Percentiles rank a stretch among this genome's conserved stretches.
Conservation (phyloP, 306 rosid genomes). For the Inga oerstediana region DNA sequence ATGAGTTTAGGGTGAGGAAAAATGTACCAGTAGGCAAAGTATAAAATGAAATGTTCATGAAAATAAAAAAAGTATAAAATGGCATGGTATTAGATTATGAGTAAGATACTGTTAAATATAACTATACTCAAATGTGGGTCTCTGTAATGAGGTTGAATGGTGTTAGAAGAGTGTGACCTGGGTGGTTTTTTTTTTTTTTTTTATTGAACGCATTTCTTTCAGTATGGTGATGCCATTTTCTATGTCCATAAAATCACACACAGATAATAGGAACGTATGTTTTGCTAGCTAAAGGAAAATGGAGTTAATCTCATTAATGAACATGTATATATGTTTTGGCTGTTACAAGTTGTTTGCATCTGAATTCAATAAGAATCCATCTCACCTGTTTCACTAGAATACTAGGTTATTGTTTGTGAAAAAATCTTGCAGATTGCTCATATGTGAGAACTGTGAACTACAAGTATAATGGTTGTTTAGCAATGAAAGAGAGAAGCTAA, state of each 20-base stretch:
- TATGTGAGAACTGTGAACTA: background rate
- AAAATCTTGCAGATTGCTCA: background rate
- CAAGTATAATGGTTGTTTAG: background rate
- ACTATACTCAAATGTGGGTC: background rate
- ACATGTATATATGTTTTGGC: background rate
- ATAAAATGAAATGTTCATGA: background rate
- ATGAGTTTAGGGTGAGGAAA: slow-evolving; percentile 9
- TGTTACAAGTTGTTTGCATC: slow-evolving; percentile 3
- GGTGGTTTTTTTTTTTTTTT: background rate
- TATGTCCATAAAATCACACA: background rate
- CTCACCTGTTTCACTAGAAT: slow-evolving; percentile 8
- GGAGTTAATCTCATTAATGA: background rate
- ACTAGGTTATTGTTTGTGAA: background rate
- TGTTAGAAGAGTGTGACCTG: background rate
- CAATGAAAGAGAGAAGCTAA: background rate
- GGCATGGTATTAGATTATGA: background rate
- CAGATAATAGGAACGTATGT: background rate
- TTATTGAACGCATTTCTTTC: background rate
- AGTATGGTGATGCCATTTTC: background rate
- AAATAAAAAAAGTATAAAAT: background rate
- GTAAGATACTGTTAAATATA: slow-evolving; percentile 15
- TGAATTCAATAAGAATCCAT: slow-evolving; percentile 2
- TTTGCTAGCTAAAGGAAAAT: slow-evolving; percentile 16
- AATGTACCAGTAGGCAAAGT: slow-evolving; percentile 9
- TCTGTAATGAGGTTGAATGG: background rate